Conservation (phyloP, 208 protist species). For the Trypanosoma conorhini region DNA sequence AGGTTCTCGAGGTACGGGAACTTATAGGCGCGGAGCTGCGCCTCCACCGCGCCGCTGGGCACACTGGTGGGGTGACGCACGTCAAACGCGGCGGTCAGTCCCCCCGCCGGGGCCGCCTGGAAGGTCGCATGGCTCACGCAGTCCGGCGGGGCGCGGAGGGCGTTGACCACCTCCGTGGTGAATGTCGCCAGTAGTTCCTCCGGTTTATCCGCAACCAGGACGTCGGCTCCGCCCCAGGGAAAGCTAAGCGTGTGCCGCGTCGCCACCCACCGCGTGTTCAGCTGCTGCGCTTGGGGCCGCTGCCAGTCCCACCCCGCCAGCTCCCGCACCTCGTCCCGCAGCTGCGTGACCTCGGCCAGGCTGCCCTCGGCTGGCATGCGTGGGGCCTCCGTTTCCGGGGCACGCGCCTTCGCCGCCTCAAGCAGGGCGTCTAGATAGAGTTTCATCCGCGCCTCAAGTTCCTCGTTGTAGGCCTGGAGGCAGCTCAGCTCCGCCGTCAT, state of each 20-base stretch:
- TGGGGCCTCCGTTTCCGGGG: neutral
- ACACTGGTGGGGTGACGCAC: conserved; percentile 33
- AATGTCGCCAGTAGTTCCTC: conserved; percentile 44
- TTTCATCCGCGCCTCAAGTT: conserved; percentile 13
- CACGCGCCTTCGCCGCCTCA: neutral
- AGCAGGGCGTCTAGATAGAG: conserved; percentile 14
- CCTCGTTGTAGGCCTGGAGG: conserved; percentile 15
- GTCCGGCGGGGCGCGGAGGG: conserved; percentile 37
- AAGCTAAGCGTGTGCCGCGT: conserved; percentile 45
- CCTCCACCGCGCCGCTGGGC: conserved; percentile 30
- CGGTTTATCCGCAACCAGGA: conserved; percentile 39
- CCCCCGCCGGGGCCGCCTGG: conserved; percentile 4
- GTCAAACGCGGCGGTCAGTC: conserved; percentile 38
- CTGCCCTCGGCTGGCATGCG: neutral
- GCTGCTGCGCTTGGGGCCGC: neutral
- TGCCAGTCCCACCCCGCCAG: conserved; percentile 7
- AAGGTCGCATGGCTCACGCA: conserved; percentile 34
- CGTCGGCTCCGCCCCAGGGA: conserved; percentile 31
- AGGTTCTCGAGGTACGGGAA: conserved; percentile 45
- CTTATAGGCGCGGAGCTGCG: conserved; percentile 24
- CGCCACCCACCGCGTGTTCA: conserved; percentile 21
- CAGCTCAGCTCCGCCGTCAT: conserved; percentile 14
- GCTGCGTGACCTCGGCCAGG: neutral
- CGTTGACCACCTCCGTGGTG: conserved; percentile 31
- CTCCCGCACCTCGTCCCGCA: conserved; percentile 3